Base-by-base conservation (phyloP, 768 basidiomycete species). In the Rossbeevera mucosa region DNA sequence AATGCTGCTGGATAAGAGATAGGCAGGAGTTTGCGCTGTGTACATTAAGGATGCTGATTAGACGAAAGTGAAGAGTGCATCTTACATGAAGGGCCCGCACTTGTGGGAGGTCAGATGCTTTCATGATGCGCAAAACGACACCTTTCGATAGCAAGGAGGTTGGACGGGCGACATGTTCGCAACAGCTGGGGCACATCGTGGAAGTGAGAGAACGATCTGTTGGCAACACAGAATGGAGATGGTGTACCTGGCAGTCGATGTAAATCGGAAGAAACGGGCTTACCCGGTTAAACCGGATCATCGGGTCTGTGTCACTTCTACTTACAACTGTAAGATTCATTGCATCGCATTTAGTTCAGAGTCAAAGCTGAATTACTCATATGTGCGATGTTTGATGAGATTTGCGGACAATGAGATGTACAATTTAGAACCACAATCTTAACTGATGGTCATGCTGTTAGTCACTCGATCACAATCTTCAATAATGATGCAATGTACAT, bases 1-100 rank as follows among this genome's bases (percentile, higher is more conserved):
- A 68, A 68, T n/a, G 69, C 50, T 2, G 51, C 16, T 9, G 67
- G 67, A 47, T 68, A 68, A 45, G 62, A 52, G 44, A 60, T 50
- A 11, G 67, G 63, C 8, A 68, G 55, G 30, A 68, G 61, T 28
- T 42, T 56, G 26, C 52, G 59, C 67, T 68, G 40, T 3, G 20
- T n/a, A 22, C 18, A 22, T 40, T 18, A 14, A 30, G 24, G 13
- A 30, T 22, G 3, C 13, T 24, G 14, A 50, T 55, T 16, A 64
- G 56, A 46, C 30, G 18, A 46, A 28, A 14, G 18, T 9, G 26
- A 21, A 29, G 16, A 21, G 7, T 29, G 5, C 25, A 2, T 6
- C 69, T 40, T 40, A 65, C 67, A 36, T 68, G 67, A 20, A 68
- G 41, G 18, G 48, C 44, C 44, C 65, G 63, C 22, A 71, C 57